A percentile compares a stretch with the other conserved stretches of the same genome.
Conservation (phyloP, 2,329 filamentous ascomycete genomes). For the Tolypocladium nubicola region DNA sequence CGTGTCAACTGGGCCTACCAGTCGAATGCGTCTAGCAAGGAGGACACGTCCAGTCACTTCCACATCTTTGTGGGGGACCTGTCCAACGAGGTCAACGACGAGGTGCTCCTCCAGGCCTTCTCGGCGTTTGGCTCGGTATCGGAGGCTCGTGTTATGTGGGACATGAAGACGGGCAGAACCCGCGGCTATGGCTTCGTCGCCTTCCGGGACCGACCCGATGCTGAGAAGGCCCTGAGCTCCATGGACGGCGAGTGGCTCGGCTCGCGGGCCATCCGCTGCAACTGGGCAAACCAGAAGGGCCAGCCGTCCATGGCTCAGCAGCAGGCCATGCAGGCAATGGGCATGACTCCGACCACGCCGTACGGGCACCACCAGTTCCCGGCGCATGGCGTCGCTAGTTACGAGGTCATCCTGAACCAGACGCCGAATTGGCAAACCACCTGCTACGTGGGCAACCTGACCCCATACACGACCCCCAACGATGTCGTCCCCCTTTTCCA, state of each 20-base stretch:
- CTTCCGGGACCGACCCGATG: slow-evolving; percentile 86
- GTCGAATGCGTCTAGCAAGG: slow-evolving; percentile 86
- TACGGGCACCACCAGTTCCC: slow-evolving; percentile 98
- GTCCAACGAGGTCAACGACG: slow-evolving; percentile 97
- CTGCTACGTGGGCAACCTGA: slow-evolving; percentile 94
- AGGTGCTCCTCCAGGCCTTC: slow-evolving; percentile 86
- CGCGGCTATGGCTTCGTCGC: slow-evolving; percentile 97
- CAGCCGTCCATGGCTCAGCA: slow-evolving; percentile 97
- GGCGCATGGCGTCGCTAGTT: slow-evolving; percentile 91
- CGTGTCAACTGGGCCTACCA: slow-evolving; percentile 99
- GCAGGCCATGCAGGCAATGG: slow-evolving; percentile 93
- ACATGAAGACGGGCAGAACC: slow-evolving; percentile 98
- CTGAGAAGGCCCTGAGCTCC: slow-evolving; percentile 89
- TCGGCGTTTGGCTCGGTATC: slow-evolving; percentile 92
- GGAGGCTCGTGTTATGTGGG: slow-evolving; percentile 99
- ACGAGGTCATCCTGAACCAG: slow-evolving; percentile 92
- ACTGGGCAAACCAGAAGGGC: slow-evolving; percentile 99
- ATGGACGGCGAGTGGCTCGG: slow-evolving; percentile 99
- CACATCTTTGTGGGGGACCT: slow-evolving; percentile 98
- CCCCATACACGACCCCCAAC: slow-evolving; percentile 92
- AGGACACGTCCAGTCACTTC: slow-evolving; percentile 96
- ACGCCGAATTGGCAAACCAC: slow-evolving; percentile 98
- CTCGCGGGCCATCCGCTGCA: slow-evolving; percentile 95
- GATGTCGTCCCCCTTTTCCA: slow-evolving; percentile 97
- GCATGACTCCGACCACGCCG: slow-evolving; percentile 92